Base-by-base conservation (phyloP, 495 filamentous ascomycete species). In the Arthonia radiata region DNA sequence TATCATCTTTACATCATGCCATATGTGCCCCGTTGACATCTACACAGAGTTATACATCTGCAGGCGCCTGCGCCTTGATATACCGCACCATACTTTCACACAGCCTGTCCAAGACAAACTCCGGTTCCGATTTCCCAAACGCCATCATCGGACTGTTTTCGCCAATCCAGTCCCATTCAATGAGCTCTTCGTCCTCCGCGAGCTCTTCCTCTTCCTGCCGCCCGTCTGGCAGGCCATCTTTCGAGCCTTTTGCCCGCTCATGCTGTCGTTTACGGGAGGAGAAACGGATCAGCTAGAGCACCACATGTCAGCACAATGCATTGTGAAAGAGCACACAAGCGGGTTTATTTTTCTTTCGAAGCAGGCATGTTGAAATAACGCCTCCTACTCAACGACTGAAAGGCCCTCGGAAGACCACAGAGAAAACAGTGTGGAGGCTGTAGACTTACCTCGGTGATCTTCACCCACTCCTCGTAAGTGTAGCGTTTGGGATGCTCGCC, bases 81-180 rank as follows among this genome's bases (percentile, higher is more conserved):
- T 58, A 65, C 25, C 64, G 43, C 11, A 55, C 38, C 38, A 72
- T 42, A 31, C 59, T 64, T 36, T 70, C 64, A 34, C 56, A 61
- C 13, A 72, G 45, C 18, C 65, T 50, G 33, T 64, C 54, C 13
- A 71, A 39, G 19, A 71, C 47, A 56, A 64, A 72, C 38, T 69
- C 60, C 2, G 59, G 48, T 37, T 72, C 67, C 4, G 47, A 56
- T 38, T 54, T 37, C 16, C 52, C 50, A n/a, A n/a, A n/a, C 2
- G 58, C 52, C 36, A 72, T 28, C 56, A 72, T 53, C 10, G 67
- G 67, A 35, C 58, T 63, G 29, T 59, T 56, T 34, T 64, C 56
- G 3, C 67, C 67, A 24, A 72, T 69, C 67, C 66, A 72, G 36
- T 72, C 67, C 67, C 67, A 71, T 17, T 66, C 60, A 10, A 69